Base-by-base conservation (phyloP, 768 basidiomycete species). In the Lactarius vividus region DNA sequence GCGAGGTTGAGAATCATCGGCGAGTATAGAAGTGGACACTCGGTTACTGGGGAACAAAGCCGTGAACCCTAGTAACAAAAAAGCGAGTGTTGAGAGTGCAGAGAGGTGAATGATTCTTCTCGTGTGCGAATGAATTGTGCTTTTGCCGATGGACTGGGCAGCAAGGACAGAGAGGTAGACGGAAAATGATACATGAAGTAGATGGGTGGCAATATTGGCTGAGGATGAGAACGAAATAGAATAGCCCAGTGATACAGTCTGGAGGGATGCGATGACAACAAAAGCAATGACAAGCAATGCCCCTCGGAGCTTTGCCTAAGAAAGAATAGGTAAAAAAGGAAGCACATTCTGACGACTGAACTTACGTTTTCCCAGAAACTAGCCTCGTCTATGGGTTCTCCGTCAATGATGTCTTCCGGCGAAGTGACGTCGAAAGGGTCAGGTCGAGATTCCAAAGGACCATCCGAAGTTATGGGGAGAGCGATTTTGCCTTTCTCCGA, bases 381-480 rank as follows among this genome's bases (percentile, higher is more conserved):
- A 4, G 78, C 79, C 59, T 83, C 87, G 28, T 89, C 75, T 46
- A 91, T 78, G 9, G 90, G 87, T 60, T 82, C 82, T 4, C 89
- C 89, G 67, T 91, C 87, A 15, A 86, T 65, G 40, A 84, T 69
- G 70, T 94, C 92, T 73, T 88, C 87, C 10, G 86, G 83, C n/a
- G 73, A 85, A 23, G 85, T 83, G n/a, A 94, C 86, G 72, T 86
- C 84, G 72, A 89, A 91, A 13, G 88, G 85, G 71, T 91, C 89
- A 15, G 74, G 74, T 49, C 54, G 61, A 11, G 69, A 69, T 1
- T 62, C 70, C 20, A 72, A 71, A 37, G 74, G 72, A 7, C 71
- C 72, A 16, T 73, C 71, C 64, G 57, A 69, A 53, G 75, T 71
- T 11, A 74, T 70, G 46, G 82, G 81, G 20, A 88, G 79, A 61